phyloP scores from a whole-genome alignment of 2,329 filamentous ascomycete genomes.

The Botryotinia narcissicola region DNA sequence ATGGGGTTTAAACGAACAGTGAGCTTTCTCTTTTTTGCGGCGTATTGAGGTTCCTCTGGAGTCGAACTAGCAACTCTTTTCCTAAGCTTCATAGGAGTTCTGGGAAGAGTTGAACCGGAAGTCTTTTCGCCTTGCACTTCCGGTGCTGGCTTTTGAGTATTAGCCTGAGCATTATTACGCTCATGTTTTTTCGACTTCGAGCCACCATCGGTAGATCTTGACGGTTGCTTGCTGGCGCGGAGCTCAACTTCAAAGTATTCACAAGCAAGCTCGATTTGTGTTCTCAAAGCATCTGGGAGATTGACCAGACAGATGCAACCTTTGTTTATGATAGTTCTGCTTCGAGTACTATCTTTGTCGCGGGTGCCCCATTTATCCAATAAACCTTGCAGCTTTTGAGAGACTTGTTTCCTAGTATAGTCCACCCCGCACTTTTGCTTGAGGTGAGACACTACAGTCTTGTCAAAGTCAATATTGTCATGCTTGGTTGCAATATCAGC shows the following conservation, averaged over 20 bases:
- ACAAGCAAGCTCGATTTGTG: not conserved
- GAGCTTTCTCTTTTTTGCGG: not conserved
- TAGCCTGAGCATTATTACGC: not conserved
- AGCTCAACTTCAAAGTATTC: not conserved
- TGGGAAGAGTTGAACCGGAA: not conserved
- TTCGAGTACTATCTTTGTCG: not conserved
- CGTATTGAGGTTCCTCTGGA: not conserved
- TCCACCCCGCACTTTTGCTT: not conserved
- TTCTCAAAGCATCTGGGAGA: not conserved
- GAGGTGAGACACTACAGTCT: conserved; percentile 3
- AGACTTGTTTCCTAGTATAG: not conserved
- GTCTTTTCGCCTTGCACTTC: not conserved
- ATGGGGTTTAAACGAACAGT: not conserved
- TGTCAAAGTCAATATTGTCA: not conserved
- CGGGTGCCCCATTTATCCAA: not conserved
- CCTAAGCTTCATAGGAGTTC: not conserved
- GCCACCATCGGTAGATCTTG: not conserved
- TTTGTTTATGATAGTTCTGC: not conserved
- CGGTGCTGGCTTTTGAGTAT: not conserved
- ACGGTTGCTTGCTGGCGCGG: not conserved
- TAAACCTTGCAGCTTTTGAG: not conserved
- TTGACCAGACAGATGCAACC: not conserved
- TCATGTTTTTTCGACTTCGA: not conserved
- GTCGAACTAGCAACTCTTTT: not conserved
- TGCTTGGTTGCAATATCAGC: not conserved